A percentile compares a stretch with the other conserved stretches of the same genome.
Conservation (phyloP, 1,139 yeast species). For the Scheffersomyces illinoinensis region DNA sequence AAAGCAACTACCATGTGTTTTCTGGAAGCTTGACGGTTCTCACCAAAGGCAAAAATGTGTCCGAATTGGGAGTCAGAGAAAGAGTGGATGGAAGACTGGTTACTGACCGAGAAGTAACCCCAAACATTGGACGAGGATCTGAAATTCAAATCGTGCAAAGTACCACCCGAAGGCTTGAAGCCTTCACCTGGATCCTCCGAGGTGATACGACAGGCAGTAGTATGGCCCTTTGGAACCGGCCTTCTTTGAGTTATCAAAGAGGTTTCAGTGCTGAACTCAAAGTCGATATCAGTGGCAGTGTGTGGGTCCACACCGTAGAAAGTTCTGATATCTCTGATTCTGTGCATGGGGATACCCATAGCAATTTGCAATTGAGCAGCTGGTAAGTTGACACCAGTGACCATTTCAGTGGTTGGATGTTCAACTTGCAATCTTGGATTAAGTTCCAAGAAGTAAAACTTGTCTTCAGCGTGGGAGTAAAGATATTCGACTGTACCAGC, state of each 20-base stretch:
- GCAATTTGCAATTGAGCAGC: conserved; percentile 98
- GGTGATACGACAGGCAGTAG: conserved; percentile 98
- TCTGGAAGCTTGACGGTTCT: conserved; percentile 95
- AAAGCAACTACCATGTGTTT: conserved; percentile 98
- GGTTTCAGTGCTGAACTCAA: conserved; percentile 75
- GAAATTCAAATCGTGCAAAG: conserved; percentile 92
- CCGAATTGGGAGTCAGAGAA: conserved; percentile 98
- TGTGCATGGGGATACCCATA: conserved; percentile 97
- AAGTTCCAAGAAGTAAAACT: conserved; percentile 91
- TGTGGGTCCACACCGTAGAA: conserved; percentile 96
- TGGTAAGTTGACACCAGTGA: conserved; percentile 94
- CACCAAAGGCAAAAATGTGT: conserved; percentile 98
- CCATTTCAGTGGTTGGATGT: conserved; percentile 99
- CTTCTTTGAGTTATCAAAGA: conserved; percentile 79
- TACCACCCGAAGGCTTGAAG: conserved; percentile 97
- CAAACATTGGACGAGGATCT: conserved; percentile 96
- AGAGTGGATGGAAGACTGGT: conserved; percentile 95
- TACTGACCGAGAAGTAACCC: conserved; percentile 98
- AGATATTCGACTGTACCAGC: conserved; percentile 99
- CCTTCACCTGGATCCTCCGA: conserved; percentile 99
- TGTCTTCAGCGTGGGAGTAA: conserved; percentile 90
- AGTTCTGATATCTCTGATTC: conserved; percentile 88
- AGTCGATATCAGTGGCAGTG: conserved; percentile 85
- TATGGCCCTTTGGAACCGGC: conserved; percentile 96
- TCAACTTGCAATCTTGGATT: conserved; percentile 98